Base-by-base conservation (phyloP, 352 stramenopile species). In the Phytophthora sojae region DNA sequence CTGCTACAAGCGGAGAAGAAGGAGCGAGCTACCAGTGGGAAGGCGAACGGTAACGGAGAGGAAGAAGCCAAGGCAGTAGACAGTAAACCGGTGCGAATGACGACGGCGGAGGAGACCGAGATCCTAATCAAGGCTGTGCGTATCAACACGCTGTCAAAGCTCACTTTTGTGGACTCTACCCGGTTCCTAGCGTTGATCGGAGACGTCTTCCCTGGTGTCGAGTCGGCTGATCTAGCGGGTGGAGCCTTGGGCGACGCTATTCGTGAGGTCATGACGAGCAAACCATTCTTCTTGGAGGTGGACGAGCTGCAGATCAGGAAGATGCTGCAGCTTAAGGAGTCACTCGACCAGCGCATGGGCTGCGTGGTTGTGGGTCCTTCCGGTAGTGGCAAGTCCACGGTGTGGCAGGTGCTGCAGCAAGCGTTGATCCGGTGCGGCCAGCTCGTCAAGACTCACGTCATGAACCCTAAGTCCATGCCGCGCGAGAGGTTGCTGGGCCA, bases 381-480 rank as follows among this genome's bases (percentile, higher is more conserved):
- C 0, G 96, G 96, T 2, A 98, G 90, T 57, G 96, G 96, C 63
- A 99, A 99, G 74, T 97, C 90, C 4, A 97, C 93, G 0, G 81
- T 99, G n/a, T 99, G 95, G 96, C 81, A 93, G 25, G 89, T 99
- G 17, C 76, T 99, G 3, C 90, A 98, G 62, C 81, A 90, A 17
- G 92, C 96, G 2, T 79, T 98, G 21, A 88, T 93, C 52, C 82
- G 86, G 53, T 96, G 85, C 35, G 92, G 90, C 0, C 77, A 97
- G 44, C 64, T 89, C 11, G 94, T 99, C 1, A 96, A 97, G 53
- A 98, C 88, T 3, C 86, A 99, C 61, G 96, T 99, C 2, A 98
- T 99, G 89, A 99, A 99, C 65, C 96, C 96, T 0, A 99, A 99
- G 69, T 96, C 91, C 0, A 99, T 99, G 94, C 90, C 94, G 0